Conservation (phyloP, 345 rosid species). For the Syzygium aromaticum region DNA sequence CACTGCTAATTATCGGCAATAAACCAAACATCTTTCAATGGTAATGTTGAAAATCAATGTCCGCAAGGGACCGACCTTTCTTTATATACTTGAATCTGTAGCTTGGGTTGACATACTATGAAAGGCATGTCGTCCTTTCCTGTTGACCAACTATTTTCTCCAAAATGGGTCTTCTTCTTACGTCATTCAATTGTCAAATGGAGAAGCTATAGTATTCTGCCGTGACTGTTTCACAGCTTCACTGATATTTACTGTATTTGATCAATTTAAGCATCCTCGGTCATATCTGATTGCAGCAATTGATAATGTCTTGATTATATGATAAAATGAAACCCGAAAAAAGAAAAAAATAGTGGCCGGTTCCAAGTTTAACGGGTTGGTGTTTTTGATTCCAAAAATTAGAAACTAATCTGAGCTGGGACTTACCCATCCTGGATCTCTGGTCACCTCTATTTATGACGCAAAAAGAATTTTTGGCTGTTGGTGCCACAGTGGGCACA, state of each 20-base stretch:
- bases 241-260: not conserved
- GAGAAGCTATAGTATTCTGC: not conserved
- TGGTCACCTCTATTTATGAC: not conserved
- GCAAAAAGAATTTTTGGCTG: not conserved
- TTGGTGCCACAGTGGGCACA: not conserved
- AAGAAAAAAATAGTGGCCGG: not conserved
- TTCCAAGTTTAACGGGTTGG: not conserved
- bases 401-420: not conserved
- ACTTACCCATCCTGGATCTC: not conserved
- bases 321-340: not conserved
- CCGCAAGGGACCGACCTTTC: not conserved
- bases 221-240: not conserved
- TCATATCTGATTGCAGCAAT: not conserved
- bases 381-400: not conserved
- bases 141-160: not conserved
- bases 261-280: not conserved
- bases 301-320: not conserved
- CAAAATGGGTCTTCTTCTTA: not conserved
- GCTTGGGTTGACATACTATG: not conserved
- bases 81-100: no score
- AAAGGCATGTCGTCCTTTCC: not conserved
- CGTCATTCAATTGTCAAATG: not conserved
- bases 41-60: no score
- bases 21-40: no score
- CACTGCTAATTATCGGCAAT: no score